These are phyloP conservation scores for Tulasnella calospora DNA, from an alignment of 768 basidiomycete genomes.

Conservation along the genomic window DNA sequence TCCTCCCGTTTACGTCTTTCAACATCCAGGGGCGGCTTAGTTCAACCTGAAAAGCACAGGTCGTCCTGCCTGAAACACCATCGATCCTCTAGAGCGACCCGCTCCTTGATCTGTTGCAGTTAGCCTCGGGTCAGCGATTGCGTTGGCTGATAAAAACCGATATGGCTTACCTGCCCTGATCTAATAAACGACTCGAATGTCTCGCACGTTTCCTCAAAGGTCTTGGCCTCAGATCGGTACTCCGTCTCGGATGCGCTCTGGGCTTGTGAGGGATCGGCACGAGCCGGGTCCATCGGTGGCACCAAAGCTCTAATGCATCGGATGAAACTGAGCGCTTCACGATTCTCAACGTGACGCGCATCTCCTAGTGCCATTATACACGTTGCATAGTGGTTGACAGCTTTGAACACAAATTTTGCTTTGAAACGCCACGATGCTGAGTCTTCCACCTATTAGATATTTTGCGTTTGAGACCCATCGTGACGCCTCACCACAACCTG, in stretches of 20 bases:
- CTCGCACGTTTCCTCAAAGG: not conserved
- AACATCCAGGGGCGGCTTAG: not conserved
- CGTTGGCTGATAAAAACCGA: not conserved
- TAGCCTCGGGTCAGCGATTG: not conserved
- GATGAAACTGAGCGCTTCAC: not conserved
- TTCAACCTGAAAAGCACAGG: not conserved
- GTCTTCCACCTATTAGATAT: not conserved
- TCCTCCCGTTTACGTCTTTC: not conserved
- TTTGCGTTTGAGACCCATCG: too few relatives aligned
- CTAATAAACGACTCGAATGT: not conserved
- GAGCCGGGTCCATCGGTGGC: not conserved
- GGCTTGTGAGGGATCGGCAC: not conserved
- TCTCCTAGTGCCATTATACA: not conserved
- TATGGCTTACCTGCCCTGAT: not conserved
- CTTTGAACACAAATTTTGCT: not conserved
- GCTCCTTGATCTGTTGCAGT: not conserved
- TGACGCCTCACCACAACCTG: too few relatives aligned
- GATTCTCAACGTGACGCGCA: not conserved
- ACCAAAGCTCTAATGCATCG: not conserved
- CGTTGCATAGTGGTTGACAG: not conserved
- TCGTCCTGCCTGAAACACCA: not conserved
- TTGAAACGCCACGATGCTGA: not conserved
- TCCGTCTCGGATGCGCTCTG: too few relatives aligned
- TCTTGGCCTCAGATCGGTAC: not conserved
- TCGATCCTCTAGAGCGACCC: not conserved